Conservation (phyloP, 2,329 filamentous ascomycete species). For the Colletotrichum kahawae region DNA sequence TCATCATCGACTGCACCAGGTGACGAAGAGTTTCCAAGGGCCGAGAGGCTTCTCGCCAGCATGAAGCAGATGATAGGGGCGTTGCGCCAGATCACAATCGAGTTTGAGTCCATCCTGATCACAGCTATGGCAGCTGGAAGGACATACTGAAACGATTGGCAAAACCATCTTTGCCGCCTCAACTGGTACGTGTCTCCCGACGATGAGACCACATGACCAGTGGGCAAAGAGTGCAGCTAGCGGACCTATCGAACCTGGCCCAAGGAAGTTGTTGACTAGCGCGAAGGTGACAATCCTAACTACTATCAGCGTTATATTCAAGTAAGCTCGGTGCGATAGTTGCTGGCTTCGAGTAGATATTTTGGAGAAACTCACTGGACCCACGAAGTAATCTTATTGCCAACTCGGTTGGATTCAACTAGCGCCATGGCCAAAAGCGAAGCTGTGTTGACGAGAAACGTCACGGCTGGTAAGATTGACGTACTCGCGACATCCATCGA, state of each 20-base stretch:
- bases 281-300: neutral
- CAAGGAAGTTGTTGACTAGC: neutral
- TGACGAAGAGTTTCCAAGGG: neutral
- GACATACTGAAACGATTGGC: neutral
- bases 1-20: neutral
- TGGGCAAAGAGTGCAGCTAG: accelerated
- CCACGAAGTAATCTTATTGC: neutral
- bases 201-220: neutral
- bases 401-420: neutral
- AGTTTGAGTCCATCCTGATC: accelerated
- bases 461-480: neutral
- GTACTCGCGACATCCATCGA: accelerated
- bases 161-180: neutral
- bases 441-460: neutral
- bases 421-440: neutral
- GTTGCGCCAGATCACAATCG: neutral
- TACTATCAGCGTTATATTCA: too few species aligned
- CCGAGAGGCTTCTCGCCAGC: accelerated
- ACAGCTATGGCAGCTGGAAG: accelerated
- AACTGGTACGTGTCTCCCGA: neutral
- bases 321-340: neutral
- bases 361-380: neutral
- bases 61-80: neutral
- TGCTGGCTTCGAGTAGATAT: too few species aligned
- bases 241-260: accelerated